These are phyloP conservation scores for Scedosporium boydii DNA, from an alignment of 2,329 filamentous ascomycete species.

Conservation along the genomic window DNA sequence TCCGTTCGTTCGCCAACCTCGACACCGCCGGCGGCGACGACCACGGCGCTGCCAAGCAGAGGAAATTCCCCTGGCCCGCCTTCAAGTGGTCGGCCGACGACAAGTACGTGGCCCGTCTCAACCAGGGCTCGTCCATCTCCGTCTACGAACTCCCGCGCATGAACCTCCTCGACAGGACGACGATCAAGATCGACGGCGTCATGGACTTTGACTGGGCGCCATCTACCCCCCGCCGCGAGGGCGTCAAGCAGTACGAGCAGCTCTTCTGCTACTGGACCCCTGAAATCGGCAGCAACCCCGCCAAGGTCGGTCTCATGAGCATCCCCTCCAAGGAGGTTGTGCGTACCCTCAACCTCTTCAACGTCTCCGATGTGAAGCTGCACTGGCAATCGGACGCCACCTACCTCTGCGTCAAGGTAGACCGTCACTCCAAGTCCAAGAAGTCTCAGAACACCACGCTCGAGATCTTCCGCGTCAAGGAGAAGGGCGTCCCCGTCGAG, in stretches of 20 bases:
- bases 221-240: constrained; percentile 68
- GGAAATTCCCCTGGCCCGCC: constrained; percentile 94
- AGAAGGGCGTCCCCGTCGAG: constrained; percentile 97
- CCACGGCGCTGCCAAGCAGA: constrained; percentile 48
- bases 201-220: constrained; percentile 98
- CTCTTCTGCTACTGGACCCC: constrained; percentile 98
- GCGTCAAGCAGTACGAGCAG: constrained; percentile 87
- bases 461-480: constrained; percentile 93
- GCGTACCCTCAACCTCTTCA: constrained; percentile 93
- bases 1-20: constrained; percentile 88
- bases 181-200: constrained; percentile 92
- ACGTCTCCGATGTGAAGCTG: constrained; percentile 92
- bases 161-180: constrained; percentile 82
- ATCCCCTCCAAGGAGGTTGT: constrained; percentile 91
- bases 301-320: constrained; percentile 93
- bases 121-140: constrained; percentile 78
- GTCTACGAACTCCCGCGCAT: constrained; percentile 85
- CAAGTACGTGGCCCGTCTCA: constrained; percentile 91
- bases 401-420: constrained; percentile 97
- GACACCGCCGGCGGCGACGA: constrained; percentile 57
- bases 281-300: constrained; percentile 94
- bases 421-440: constrained; percentile 97
- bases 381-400: constrained; percentile 96
- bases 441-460: constrained; percentile 95
- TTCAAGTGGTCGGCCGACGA: constrained; percentile 99